phyloP scores from a whole-genome alignment of 768 basidiomycete species.

The Roridomyces roridus region DNA sequence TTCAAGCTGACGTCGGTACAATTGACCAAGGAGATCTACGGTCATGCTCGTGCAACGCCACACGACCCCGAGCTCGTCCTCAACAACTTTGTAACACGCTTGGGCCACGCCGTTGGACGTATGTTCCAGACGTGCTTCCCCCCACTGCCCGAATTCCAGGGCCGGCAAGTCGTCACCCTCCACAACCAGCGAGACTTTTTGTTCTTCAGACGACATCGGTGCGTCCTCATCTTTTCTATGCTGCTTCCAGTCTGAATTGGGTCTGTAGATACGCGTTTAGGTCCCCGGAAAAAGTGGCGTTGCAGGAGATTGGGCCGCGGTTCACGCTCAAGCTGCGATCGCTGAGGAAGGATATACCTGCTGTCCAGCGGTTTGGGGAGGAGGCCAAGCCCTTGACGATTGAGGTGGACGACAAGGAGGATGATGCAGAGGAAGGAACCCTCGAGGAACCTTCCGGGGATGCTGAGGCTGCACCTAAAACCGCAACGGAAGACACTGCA shows the following conservation, averaged over 20 bases:
- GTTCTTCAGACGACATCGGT: constrained; percentile 97
- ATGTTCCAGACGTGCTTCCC: constrained; percentile 98
- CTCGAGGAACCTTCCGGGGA: constrained; percentile 23
- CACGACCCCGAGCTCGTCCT: constrained; percentile 96
- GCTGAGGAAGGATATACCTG: constrained; percentile 87
- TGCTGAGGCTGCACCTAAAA: constrained; percentile 22
- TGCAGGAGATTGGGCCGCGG: constrained; percentile 98
- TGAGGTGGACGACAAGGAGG: constrained; percentile 49
- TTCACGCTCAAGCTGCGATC: constrained; percentile 94
- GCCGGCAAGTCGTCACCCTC: constrained; percentile 94
- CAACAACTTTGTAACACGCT: constrained; percentile 91
- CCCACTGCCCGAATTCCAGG: constrained; percentile 92
- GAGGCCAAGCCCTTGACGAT: constrained; percentile 62
- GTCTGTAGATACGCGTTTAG: constrained; percentile 83
- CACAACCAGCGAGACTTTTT: constrained; percentile 98
- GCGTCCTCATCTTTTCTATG: constrained; percentile 30
- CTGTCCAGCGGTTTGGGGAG: constrained; percentile 74
- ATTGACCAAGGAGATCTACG: constrained; percentile 85
- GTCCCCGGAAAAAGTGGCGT: constrained; percentile 85
- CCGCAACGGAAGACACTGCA: constrained; percentile 12
- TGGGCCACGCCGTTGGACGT: constrained; percentile 92
- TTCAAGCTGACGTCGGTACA: constrained; percentile 93
- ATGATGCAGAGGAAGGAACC: constrained; percentile 34
- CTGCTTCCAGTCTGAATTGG: not conserved
- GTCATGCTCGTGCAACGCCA: constrained; percentile 90